Base-by-base conservation (phyloP, 805 yeast species). In the Yamadazyma laniorum region DNA sequence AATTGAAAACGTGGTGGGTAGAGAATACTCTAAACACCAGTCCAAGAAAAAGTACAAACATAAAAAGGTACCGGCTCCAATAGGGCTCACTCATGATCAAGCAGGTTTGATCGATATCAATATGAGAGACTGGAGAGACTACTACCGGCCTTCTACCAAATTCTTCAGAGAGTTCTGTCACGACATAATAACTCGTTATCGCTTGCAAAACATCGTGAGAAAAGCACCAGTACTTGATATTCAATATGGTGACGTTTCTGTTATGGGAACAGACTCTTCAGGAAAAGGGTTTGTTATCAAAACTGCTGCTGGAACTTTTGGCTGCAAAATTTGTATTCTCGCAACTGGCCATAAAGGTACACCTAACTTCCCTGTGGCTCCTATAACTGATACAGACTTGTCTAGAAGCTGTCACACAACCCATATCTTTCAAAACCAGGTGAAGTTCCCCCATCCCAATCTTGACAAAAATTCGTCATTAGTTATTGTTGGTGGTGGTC, bases 401-500 rank as follows among this genome's bases (percentile, higher is more conserved):
- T n/a, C 21, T n/a, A 30, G 30, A 32, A 29, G 32, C 19, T 65
- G 70, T 37, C 70, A 65, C 39, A 63, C 69, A 3, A 61, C 67
- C 4, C 67, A 63, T 43, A 52, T 65, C 13, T 65, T 65, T 34
- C 37, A 44, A 3, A 43, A 51, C 5, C 25, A 50, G 17, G 61
- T 58, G 1, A 29, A 45, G 9, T 63, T 51, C 21, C 59, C 61
- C 11, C 50, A 55, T 38, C 43, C 42, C 14, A 41, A 52, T 23
- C 18, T 51, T 6, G 8, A 25, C 12, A 37, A 35, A 12, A 26
- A 42, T 21, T 30, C 42, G 5, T 39, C 43, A 6, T 37, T 63
- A 7, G 63, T 61, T 8, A 64, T 70, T 16, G 70, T 70, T 6
- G 76, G 75, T 1, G 75, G 75, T 1, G 75, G 75, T 0, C 51